Percentiles rank a stretch among this genome's conserved stretches.
Evolutionary conservation across 2,329 filamentous ascomycete genomes (phyloP).

Genomic region (Cordyceps farinosa): DNA sequence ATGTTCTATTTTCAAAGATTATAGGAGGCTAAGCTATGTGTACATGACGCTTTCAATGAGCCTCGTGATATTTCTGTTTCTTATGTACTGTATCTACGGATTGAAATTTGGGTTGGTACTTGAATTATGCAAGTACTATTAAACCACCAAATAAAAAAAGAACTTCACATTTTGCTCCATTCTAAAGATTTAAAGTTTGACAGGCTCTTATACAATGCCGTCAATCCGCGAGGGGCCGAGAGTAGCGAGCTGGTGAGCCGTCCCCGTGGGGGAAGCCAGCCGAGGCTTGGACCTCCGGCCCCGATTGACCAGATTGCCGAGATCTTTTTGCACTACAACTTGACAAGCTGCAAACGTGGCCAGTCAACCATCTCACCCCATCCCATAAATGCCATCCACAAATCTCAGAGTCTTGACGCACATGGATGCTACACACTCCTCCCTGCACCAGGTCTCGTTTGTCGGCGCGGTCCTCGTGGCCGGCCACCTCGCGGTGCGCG

Average conservation of each 20-base stretch:
- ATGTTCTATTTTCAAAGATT: neutral
- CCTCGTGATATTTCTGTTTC: neutral
- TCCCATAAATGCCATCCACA: too few relatives aligned
- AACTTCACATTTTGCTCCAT: neutral
- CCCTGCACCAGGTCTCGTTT: conserved; percentile 4
- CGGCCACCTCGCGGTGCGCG: conserved; percentile 4
- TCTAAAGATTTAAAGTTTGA: neutral
- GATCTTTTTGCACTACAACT: neutral
- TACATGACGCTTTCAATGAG: neutral
- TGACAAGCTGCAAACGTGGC: too few relatives aligned
- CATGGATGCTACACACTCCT: neutral
- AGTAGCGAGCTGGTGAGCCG: neutral
- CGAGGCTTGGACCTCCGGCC: neutral
- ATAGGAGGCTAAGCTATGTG: neutral
- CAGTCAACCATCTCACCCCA: neutral
- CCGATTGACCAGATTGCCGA: neutral
- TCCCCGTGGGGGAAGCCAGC: neutral
- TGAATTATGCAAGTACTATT: neutral
- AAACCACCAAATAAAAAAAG: neutral
- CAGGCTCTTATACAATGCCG: neutral
- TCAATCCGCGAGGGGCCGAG: neutral
- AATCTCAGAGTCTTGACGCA: too few relatives aligned
- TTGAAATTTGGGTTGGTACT: neutral
- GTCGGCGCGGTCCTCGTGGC: neutral
- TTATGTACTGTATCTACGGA: neutral